Evolutionary conservation across 2,329 filamentous ascomycete species (phyloP).

Genomic region (Cordyceps fumosorosea): DNA sequence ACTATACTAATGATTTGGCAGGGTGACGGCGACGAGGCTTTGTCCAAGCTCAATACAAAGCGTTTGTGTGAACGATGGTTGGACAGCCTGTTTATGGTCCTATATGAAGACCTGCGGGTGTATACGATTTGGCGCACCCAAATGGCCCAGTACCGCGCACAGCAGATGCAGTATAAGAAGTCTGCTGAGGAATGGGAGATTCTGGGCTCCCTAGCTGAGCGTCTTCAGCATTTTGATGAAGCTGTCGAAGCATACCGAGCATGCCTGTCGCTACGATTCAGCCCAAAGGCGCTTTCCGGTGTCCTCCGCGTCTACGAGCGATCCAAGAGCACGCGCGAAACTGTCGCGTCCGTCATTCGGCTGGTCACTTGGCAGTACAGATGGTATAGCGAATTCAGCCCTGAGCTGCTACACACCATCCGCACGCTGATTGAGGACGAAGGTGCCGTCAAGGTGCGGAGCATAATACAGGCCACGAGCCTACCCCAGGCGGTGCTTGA

Average conservation of each 20-base stretch:
- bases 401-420: conserved; percentile 78
- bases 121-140: conserved; percentile 99
- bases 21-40: conserved; percentile 61
- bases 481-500: conserved; percentile 89
- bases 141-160: conserved; percentile 89
- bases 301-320: conserved; percentile 75
- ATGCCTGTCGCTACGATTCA: conserved; percentile 83
- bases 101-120: conserved; percentile 94
- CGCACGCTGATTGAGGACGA: conserved; percentile 94
- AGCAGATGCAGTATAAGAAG: conserved; percentile 94
- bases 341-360: conserved; percentile 77
- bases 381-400: conserved; percentile 99
- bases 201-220: conserved; percentile 82
- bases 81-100: conserved; percentile 97
- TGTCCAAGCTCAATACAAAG: conserved; percentile 94
- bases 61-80: conserved; percentile 95
- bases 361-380: conserved; percentile 97
- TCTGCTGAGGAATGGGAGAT: conserved; percentile 98
- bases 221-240: conserved; percentile 86
- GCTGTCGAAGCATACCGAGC: conserved; percentile 88
- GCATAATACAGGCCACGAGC: conserved; percentile 93
- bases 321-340: conserved; percentile 71
- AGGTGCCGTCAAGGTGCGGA: conserved; percentile 92
- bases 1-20: conserved; percentile 29
- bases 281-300: conserved; percentile 83